Evolutionary conservation across 305 asterid species (phyloP).

Genomic region (Petunia hybrid): DNA sequence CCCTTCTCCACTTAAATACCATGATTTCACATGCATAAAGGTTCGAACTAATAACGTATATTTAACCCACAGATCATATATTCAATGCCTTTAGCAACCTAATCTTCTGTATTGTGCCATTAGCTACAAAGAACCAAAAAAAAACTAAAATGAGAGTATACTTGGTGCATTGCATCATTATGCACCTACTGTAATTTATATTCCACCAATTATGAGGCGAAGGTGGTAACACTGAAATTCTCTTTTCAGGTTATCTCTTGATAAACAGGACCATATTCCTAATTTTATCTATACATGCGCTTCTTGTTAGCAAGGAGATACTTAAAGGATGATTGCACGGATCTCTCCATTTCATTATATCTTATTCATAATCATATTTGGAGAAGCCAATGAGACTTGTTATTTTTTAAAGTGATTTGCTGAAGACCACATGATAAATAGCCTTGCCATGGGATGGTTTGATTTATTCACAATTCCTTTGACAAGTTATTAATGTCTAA

Average conservation of each 20-base stretch:
- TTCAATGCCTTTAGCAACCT: too few species aligned
- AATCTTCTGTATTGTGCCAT: too few species aligned
- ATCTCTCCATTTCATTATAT: not conserved
- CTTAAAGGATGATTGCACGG: not conserved
- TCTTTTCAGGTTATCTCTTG: not conserved
- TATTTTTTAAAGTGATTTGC: not conserved
- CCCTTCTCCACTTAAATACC: too few species aligned
- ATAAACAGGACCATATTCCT: not conserved
- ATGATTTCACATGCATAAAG: too few species aligned
- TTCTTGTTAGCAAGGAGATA: not conserved
- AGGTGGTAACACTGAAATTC: not conserved
- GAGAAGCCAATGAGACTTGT: not conserved
- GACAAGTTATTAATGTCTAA: not conserved
- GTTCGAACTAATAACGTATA: too few species aligned
- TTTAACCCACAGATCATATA: too few species aligned
- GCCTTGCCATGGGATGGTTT: not conserved
- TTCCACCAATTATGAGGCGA: not conserved
- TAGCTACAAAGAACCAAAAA: not conserved
- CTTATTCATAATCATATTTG: not conserved
- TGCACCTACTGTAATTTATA: constrained; percentile 1
- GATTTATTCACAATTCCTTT: not conserved
- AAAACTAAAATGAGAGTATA: constrained; percentile 13
- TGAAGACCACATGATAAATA: constrained; percentile 8
- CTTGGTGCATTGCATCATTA: not conserved
- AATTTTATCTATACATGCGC: not conserved